phyloP scores from a whole-genome alignment of 371 early-diverging fungal species.

The Mortierella polycephala region DNA sequence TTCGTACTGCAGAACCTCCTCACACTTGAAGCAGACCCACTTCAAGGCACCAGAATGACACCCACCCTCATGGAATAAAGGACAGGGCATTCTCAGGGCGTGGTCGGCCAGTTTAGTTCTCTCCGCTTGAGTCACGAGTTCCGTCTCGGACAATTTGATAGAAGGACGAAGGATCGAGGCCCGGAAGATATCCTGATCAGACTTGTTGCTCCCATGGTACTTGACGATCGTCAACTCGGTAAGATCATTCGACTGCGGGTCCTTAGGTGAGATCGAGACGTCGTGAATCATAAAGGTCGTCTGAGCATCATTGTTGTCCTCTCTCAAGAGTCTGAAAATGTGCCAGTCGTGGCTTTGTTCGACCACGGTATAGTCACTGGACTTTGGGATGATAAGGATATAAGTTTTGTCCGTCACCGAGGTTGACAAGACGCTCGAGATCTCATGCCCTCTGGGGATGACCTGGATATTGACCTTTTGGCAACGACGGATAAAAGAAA shows the following conservation, averaged over 20 bases:
- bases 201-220: constrained; percentile 12
- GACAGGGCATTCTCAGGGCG: constrained; percentile 25
- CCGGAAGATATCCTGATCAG: constrained; percentile 18
- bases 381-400: constrained; percentile 24
- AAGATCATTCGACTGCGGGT: constrained; percentile 13
- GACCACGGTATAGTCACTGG: constrained; percentile 21
- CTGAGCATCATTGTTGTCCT: constrained; percentile 22
- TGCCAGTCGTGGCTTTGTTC: constrained; percentile 25
- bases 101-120: constrained; percentile 14
- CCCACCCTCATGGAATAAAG: constrained; percentile 21
- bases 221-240: constrained; percentile 20
- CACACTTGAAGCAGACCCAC: constrained; percentile 27
- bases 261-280: constrained; percentile 17
- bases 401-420: constrained; percentile 12
- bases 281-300: constrained; percentile 21
- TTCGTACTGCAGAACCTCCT: constrained; percentile 26
- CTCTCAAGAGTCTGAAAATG: constrained; percentile 20
- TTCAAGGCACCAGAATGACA: constrained; percentile 16
- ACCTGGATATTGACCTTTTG: constrained; percentile 20
- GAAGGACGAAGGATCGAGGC: constrained; percentile 31
- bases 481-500: constrained; percentile 26
- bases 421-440: constrained; percentile 11
- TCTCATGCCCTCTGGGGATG: constrained; percentile 18
- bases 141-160: constrained; percentile 11
- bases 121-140: constrained; percentile 12